These are phyloP conservation scores for Aspergillus cejpii DNA, from an alignment of 2,329 filamentous ascomycete species.

Conservation along the genomic window DNA sequence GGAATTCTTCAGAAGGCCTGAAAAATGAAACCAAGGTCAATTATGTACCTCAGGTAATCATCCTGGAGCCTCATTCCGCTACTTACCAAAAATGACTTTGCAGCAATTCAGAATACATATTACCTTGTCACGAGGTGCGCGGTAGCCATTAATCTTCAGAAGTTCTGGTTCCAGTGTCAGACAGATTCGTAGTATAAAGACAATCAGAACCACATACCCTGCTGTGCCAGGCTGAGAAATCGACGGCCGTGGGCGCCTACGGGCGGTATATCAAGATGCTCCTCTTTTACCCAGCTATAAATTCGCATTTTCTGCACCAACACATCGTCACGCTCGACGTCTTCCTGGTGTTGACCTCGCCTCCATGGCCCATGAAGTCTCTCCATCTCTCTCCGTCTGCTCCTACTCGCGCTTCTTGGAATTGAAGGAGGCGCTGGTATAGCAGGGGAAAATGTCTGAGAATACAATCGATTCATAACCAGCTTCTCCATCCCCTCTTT, in stretches of 20 bases:
- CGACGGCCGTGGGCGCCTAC: constrained; percentile 79
- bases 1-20: constrained; percentile 79
- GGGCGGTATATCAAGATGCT: constrained; percentile 85
- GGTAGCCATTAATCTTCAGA: constrained; percentile 91
- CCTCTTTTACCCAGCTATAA: constrained; percentile 88
- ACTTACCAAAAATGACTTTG: constrained; percentile 92
- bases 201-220: constrained; percentile 52
- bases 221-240: constrained; percentile 82
- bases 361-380: constrained; percentile 70
- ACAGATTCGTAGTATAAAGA: not conserved
- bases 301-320: constrained; percentile 94
- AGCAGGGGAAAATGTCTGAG: constrained; percentile 90
- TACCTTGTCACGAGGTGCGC: constrained; percentile 95
- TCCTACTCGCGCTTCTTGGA: constrained; percentile 52
- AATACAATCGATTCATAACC: constrained; percentile 95
- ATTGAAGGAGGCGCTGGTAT: constrained; percentile 74
- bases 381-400: constrained; percentile 62
- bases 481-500: constrained; percentile 99
- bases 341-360: constrained; percentile 92
- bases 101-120: constrained; percentile 98
- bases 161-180: constrained; percentile 57
- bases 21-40: not conserved
- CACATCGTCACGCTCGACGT: constrained; percentile 94
- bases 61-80: not conserved
- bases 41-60: not conserved